These are phyloP conservation scores for Penicillium arizonense DNA, from an alignment of 495 filamentous ascomycete species.

Conservation along the genomic window DNA sequence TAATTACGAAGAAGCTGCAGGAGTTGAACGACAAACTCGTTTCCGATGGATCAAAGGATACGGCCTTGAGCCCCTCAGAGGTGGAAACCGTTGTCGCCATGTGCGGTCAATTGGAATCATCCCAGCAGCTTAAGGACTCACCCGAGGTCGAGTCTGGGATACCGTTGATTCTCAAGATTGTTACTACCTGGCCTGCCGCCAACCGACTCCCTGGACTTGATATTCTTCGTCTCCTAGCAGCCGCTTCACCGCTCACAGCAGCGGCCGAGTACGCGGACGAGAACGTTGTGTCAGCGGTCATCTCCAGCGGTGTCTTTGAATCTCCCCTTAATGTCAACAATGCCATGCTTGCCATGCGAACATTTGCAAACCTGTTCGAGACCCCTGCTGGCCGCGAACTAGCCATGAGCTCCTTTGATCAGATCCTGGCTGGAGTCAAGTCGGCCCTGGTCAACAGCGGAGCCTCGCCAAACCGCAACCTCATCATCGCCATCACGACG, in stretches of 20 bases:
- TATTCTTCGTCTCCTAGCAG: slow-evolving; percentile 75
- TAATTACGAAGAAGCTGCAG: slow-evolving; percentile 70
- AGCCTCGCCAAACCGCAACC: slow-evolving; percentile 67
- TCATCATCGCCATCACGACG: slow-evolving; percentile 78
- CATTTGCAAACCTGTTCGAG: slow-evolving; percentile 84
- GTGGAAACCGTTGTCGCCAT: slow-evolving; percentile 55
- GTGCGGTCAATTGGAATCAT: slow-evolving; percentile 56
- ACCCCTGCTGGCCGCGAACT: slow-evolving; percentile 67
- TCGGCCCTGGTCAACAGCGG: slow-evolving; percentile 40
- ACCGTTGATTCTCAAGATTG: slow-evolving; percentile 61
- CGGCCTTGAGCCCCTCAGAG: slow-evolving; percentile 71
- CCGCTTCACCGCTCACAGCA: slow-evolving; percentile 60
- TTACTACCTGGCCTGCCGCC: slow-evolving; percentile 72
- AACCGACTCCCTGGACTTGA: slow-evolving; percentile 83
- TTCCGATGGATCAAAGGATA: slow-evolving; percentile 65
- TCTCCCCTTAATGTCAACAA: slow-evolving; percentile 62
- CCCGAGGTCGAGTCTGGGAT: slow-evolving; percentile 46
- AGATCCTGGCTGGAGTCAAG: slow-evolving; percentile 51
- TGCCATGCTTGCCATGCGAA: slow-evolving; percentile 80
- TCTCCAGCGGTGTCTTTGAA: slow-evolving; percentile 56
- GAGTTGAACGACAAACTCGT: slow-evolving; percentile 69
- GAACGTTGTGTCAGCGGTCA: slow-evolving; percentile 42
- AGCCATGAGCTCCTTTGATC: slow-evolving; percentile 56
- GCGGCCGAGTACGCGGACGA: slow-evolving; percentile 57
- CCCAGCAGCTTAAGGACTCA: slow-evolving; percentile 31